These are phyloP conservation scores for Neostapfia colusana DNA, from an alignment of 176 grass and related monocot species.

Conservation along the genomic window DNA sequence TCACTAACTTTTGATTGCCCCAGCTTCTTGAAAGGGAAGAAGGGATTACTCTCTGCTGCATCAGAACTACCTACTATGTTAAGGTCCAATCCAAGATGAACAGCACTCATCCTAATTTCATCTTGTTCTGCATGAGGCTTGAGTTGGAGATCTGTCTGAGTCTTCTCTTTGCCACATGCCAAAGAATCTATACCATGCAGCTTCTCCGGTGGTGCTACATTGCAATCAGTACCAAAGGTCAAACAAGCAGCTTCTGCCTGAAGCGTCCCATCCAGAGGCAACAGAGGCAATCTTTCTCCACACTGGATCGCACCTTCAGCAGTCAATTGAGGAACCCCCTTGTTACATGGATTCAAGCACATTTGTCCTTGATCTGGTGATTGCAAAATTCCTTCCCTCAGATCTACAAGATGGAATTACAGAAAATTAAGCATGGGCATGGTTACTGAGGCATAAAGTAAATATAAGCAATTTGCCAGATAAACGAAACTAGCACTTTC, in stretches of 20 bases:
- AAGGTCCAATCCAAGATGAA: constrained; percentile 63
- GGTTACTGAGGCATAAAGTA: not conserved
- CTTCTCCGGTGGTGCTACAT: constrained; percentile 26
- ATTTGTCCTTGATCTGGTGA: constrained; percentile 12
- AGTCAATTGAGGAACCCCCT: constrained; percentile 30
- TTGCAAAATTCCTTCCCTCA: constrained; percentile 16
- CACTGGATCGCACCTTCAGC: constrained; percentile 16
- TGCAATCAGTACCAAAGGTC: constrained; percentile 48
- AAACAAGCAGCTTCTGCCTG: constrained; percentile 44
- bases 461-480: not conserved
- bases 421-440: constrained; percentile 16
- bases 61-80: constrained; percentile 47
- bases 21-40: constrained; percentile 76
- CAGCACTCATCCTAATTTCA: constrained; percentile 23
- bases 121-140: constrained; percentile 35
- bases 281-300: constrained; percentile 31
- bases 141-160: constrained; percentile 1
- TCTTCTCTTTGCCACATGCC: constrained; percentile 34
- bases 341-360: constrained; percentile 27
- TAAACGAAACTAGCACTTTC: not conserved
- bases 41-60: constrained; percentile 65
- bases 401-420: constrained; percentile 33
- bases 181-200: not conserved
- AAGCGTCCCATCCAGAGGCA: constrained; percentile 25
- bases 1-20: constrained; percentile 54